Evolutionary conservation across 1,284 basidiomycete species (phyloP), one percentile per base, ranked within the genome.

Genomic region (Chalciporus sp.): DNA sequence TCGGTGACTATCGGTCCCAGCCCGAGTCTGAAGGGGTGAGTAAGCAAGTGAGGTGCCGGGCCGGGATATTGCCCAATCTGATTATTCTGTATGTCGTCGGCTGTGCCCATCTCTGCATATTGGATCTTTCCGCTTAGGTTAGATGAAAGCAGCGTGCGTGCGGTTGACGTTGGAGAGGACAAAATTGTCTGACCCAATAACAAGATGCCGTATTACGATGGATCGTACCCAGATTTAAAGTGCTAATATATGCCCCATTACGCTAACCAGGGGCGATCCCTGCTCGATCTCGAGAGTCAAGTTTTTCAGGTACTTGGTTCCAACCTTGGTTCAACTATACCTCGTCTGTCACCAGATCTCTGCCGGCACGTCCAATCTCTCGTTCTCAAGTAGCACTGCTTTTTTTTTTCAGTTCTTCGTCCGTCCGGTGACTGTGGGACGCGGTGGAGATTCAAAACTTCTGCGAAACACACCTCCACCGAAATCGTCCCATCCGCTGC

Each of bases 121-220:
- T 53, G 20, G 67, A 69, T 65, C 66, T 70, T 67, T 69, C 69
- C 70, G 58, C 64, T 72, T 68, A 68, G 42, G 70, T 71, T 69
- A 71, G 58, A 68, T 68, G 70, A 72, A 72, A 64, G 58, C 53
- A 58, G 65, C 65, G 64, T 68, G 68, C 65, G 60, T 58, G 53
- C 59, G 48, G 55, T 55, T 52, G 56, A 53, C 51, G 53, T 37
- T 52, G 49, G 54, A 27, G 57, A 56, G 64, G 61, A 58, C 65
- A 58, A 56, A 55, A 49, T 63, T 17, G 16, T 23, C 40, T 12
- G 44, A 39, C 58, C 56, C 57, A 56, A 64, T 65, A 69, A 63
- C 69, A 59, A 50, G 68, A 70, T 71, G 67, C 67, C 67, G 67
- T 68, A 71, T 58, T 8, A 57, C 55, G 58, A 50, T 57, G 67